Conservation (phyloP, 1,139 yeast species). For the Geotrichum candidum region DNA sequence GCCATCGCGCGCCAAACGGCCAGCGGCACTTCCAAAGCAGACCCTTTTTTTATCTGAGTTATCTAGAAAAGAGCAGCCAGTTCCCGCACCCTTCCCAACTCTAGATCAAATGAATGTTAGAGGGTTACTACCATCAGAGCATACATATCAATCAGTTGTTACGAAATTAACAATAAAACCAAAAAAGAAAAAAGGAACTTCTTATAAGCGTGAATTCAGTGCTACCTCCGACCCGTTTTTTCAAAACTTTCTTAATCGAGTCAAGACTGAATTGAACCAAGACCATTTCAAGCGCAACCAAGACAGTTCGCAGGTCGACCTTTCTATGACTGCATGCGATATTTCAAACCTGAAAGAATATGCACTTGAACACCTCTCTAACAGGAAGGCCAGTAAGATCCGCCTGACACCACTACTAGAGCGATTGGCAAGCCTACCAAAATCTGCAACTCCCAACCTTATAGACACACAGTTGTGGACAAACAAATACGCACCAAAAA, state of each 20-base stretch:
- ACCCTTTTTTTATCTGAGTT: conserved; percentile 1
- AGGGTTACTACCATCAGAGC: background rate
- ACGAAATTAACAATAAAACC: background rate
- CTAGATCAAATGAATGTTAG: conserved; percentile 12
- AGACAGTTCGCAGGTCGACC: background rate
- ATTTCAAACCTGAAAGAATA: background rate
- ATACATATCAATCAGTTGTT: background rate
- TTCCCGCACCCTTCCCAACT: conserved; percentile 12
- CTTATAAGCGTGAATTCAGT: background rate
- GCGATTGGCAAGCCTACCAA: background rate
- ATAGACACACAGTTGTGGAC: conserved; percentile 9
- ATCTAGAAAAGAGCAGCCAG: background rate
- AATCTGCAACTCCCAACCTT: background rate
- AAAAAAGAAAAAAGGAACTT: background rate
- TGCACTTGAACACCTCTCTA: conserved; percentile 1
- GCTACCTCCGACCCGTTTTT: background rate
- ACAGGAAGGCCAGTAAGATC: background rate
- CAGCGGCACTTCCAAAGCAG: background rate
- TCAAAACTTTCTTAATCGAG: background rate
- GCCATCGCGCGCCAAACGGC: background rate
- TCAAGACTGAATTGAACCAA: background rate
- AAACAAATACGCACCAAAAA: conserved; percentile 7
- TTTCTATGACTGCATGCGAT: background rate
- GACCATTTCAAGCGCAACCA: background rate
- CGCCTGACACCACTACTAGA: background rate